Base-by-base conservation (phyloP, 345 rosid species). In the Kernera saxatilis region DNA sequence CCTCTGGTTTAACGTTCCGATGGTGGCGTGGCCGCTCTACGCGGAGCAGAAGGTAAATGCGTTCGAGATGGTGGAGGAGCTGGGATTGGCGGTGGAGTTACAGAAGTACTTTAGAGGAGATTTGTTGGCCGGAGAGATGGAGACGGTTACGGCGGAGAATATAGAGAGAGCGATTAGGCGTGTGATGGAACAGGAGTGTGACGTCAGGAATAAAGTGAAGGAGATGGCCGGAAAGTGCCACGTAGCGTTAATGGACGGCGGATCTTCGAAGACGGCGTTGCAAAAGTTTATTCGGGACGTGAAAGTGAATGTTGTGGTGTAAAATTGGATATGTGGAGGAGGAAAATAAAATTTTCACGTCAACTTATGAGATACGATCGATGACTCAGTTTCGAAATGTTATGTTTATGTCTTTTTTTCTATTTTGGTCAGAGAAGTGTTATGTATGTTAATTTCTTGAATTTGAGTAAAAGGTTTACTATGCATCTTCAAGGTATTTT, bases 41-140 rank as follows among this genome's bases (percentile, higher is more conserved):
- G 76, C 75, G 0, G 88, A 88, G 72, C 95, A 88, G 36, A 89
- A 79, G 29, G 23, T 82, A 13, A 88, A 86, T 14, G 89, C 89
- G 14, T 88, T 86, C 9, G 21, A 54, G 41, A n/a, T 82, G 73
- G 84, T 79, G 74, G 67, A 13, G 26, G 89, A 83, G 65, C 29
- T 84, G 21, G 81, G 84, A 36, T 15, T 83, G 5, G 86, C 80
- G 10, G 82, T 77, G 70, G 87, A 83, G 72, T 51, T 85, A 5
- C 74, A 58, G 40, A 71, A 32, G 80, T 80, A 37, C 18, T 58
- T 71, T 0, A 45, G 35, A 27, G 79, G 60, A 8, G 77, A 58
- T 27, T 43, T 68, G 17, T 0, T 15, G 60, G 15, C 0, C 13
- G 57, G 76, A 12, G 62, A 56, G 8, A 70, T 70, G 61, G 79